Base-by-base conservation (phyloP, 345 rosid species). In the Passiflora organensis region DNA sequence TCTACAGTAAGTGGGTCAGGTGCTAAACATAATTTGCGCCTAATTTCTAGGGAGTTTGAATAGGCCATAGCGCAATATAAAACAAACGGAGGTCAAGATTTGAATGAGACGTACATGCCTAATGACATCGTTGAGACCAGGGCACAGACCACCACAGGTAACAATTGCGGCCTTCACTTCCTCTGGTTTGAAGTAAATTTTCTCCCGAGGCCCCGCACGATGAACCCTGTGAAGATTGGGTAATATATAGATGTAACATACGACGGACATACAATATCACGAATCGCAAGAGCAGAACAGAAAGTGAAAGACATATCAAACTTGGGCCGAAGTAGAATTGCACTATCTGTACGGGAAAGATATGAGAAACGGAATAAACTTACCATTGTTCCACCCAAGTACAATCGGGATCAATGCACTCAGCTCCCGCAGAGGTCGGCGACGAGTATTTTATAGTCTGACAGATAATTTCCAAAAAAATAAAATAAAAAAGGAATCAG, bases 341-440 rank as follows among this genome's bases (percentile, higher is more conserved):
- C n/a, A n/a, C n/a, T n/a, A n/a, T n/a, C n/a, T n/a, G n/a, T n/a
- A n/a, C n/a, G n/a, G n/a, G n/a, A n/a, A n/a, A n/a, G n/a, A 28
- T 2, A 28, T 28, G 34, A 28, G 8, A 28, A 28, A 28, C 34
- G 22, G 22, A 32, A 37, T 41, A 16, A 23, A 37, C 48, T 56
- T 70, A 91, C 98, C 96, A 88, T 82, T 88, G 96, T 69, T 88
- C 93, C 56, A 91, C 87, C 98, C 98, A 88, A 58, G 80, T 59
- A 66, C 95, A 91, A 69, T 64, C 72, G 37, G 78, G 85, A 80
- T 77, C 96, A 66, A 88, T 80, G 72, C 95, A 86, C 65, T 75
- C 81, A 5, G 95, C 96, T 56, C 93, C 96, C 48, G 96, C 98
- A 55, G 96, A 91, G 54, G 82, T 76, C 12, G 82, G 82, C 13